Conservation (phyloP, 2,329 filamentous ascomycete genomes). For the Diaporthe capsici region DNA sequence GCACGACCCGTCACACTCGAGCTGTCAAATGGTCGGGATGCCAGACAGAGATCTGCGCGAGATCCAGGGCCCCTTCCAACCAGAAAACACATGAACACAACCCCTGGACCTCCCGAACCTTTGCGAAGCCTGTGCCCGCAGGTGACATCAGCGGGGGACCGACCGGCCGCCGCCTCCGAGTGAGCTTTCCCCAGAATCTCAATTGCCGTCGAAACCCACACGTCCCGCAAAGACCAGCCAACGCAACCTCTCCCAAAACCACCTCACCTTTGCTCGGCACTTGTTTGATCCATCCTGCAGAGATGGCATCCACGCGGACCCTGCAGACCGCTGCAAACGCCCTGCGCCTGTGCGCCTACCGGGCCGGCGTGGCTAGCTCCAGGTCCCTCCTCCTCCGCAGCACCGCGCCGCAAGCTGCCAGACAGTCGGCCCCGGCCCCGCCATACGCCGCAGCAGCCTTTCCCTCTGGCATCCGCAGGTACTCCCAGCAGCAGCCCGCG, state of each 20-base stretch:
- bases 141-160: constrained; percentile 25
- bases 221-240: constrained; percentile 1
- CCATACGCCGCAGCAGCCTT: not conserved
- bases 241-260: not conserved
- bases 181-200: not conserved
- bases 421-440: not conserved
- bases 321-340: constrained; percentile 19
- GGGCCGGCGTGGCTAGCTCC: constrained; percentile 10
- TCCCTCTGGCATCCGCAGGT: constrained; percentile 40
- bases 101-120: constrained; percentile 1
- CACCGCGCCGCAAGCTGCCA: not conserved
- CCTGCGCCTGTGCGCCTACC: constrained; percentile 35
- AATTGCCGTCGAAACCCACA: not conserved
- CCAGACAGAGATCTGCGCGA: constrained; percentile 7
- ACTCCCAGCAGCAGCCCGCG: constrained; percentile 46
- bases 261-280: not conserved
- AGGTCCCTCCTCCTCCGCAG: constrained; percentile 14
- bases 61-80: constrained; percentile 3
- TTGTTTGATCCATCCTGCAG: constrained; percentile 1
- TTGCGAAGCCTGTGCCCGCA: constrained; percentile 23
- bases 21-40: constrained; percentile 17
- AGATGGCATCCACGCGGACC: constrained; percentile 38
- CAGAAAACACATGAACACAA: not conserved
- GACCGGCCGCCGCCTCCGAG: constrained; percentile 14
- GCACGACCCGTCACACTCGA: constrained; percentile 19